Base-by-base conservation (phyloP, 75 land plant genomes). In the Isoetes taiwanensis region DNA sequence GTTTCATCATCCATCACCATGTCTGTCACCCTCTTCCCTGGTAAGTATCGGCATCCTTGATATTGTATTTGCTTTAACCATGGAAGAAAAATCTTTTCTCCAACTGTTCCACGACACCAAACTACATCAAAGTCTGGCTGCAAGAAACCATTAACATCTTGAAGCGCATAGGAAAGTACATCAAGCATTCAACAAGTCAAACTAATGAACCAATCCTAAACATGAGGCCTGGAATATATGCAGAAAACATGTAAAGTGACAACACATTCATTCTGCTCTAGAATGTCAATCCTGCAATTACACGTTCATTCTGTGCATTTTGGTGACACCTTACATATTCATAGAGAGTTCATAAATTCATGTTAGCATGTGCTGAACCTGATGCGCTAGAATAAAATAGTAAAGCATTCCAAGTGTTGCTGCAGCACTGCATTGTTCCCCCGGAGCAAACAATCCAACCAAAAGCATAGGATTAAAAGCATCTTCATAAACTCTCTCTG, bases 371-470 rank as follows among this genome's bases (percentile, higher is more conserved):
- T 23, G 37, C 27, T 28, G 23, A 24, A 84, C 94, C 94, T 87
- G 94, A 62, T 84, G 89, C 28, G 85, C 79, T 43, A 86, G 73
- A 26, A 86, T 64, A 33, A 71, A 76, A 56, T 80, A 87, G 64
- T 87, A 80, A 29, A 87, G 73, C 77, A 84, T 76, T 68, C 76
- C 89, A 28, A 87, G 28, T 24, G 78, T 58, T 41, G 94, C 85
- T 48, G 89, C 79, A 40, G 90, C 94, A 72, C 94, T 87, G 43
- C 88, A 83, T 69, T 78, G 84, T 70, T 87, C 94, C 43, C 80
- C 80, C 27, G 81, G 76, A 27, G 90, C 79, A 74, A 78, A 81
- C 54, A 87, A 62, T 41, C 90, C 82, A 56, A 82, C 89, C 32
- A 84, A 69, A 58, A 87, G 60, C 62, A 82, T 67, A 41, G 94